These are phyloP conservation scores for Hyphodiscus sp. DNA, from an alignment of 2,329 filamentous ascomycete species.

Conservation along the genomic window DNA sequence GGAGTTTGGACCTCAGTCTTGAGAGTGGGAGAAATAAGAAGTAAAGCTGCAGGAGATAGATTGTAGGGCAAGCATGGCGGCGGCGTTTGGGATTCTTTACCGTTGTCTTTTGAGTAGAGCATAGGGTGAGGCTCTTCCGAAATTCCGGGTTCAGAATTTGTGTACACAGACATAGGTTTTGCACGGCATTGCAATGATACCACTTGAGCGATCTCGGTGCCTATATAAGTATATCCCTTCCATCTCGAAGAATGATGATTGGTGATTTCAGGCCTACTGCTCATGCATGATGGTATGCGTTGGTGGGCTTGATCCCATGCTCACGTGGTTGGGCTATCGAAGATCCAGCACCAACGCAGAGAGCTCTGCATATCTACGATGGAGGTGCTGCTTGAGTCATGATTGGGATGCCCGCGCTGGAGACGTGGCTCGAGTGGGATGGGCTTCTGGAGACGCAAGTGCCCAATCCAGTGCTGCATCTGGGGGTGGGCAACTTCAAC, in stretches of 20 bases:
- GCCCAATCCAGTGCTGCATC: background rate
- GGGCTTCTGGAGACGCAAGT: background rate
- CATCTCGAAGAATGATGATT: background rate
- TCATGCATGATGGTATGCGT: background rate
- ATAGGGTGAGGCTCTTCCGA: background rate
- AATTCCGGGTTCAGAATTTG: background rate
- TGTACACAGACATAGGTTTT: background rate
- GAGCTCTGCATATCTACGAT: background rate
- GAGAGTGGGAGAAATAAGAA: constrained; percentile 35
- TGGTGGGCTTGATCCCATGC: background rate
- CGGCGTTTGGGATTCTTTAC: constrained; percentile 5
- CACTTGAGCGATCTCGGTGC: background rate
- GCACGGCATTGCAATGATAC: background rate
- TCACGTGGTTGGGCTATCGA: background rate
- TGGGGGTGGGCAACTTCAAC: background rate
- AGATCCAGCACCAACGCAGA: background rate
- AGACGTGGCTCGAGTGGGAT: constrained; percentile 9
- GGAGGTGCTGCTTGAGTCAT: background rate
- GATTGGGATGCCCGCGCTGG: background rate
- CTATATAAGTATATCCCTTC: background rate
- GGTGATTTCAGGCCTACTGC: background rate
- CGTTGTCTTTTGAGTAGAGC: background rate
- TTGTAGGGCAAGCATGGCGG: background rate
- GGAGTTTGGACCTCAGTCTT: constrained; percentile 53
- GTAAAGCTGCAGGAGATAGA: constrained; percentile 1